A percentile compares a stretch with the other conserved stretches of the same genome.
Conservation (phyloP, 345 rosid species). For the Excoecaria agallocha region DNA sequence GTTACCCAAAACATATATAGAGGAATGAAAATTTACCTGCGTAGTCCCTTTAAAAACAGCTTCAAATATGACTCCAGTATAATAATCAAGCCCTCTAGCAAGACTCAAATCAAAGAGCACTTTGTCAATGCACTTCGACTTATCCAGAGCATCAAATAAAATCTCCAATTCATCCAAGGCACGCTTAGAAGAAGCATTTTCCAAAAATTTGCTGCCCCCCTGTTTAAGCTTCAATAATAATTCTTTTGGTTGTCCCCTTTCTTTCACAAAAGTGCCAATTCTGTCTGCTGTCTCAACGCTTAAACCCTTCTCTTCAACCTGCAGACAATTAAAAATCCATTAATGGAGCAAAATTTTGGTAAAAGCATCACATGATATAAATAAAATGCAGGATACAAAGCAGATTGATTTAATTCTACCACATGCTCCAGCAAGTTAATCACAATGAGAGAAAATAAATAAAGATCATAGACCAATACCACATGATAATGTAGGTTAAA, state of each 20-base stretch:
- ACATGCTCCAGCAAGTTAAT: neutral
- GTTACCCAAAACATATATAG: neutral
- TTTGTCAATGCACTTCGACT: constrained; percentile 66
- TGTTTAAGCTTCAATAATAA: constrained; percentile 56
- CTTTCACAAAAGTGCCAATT: constrained; percentile 75
- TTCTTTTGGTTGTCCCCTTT: constrained; percentile 68
- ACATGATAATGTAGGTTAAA: neutral
- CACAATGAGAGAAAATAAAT: neutral
- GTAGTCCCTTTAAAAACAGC: constrained; percentile 78
- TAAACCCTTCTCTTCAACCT: constrained; percentile 92
- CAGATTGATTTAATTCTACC: neutral
- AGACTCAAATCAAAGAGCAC: constrained; percentile 94
- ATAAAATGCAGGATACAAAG: neutral
- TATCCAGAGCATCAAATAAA: constrained; percentile 80
- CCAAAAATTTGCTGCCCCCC: constrained; percentile 57
- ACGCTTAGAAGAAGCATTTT: constrained; percentile 51
- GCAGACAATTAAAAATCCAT: neutral
- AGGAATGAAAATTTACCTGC: constrained; percentile 47
- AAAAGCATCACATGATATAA: neutral
- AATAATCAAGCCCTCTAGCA: constrained; percentile 98
- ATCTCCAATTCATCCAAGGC: constrained; percentile 75
- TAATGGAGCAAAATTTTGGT: neutral
- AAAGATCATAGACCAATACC: neutral
- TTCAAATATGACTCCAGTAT: constrained; percentile 92
- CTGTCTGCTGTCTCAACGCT: constrained; percentile 63